Conservation (phyloP, 2,329 filamentous ascomycete genomes). For the Allantophomopsis cytisporea region DNA sequence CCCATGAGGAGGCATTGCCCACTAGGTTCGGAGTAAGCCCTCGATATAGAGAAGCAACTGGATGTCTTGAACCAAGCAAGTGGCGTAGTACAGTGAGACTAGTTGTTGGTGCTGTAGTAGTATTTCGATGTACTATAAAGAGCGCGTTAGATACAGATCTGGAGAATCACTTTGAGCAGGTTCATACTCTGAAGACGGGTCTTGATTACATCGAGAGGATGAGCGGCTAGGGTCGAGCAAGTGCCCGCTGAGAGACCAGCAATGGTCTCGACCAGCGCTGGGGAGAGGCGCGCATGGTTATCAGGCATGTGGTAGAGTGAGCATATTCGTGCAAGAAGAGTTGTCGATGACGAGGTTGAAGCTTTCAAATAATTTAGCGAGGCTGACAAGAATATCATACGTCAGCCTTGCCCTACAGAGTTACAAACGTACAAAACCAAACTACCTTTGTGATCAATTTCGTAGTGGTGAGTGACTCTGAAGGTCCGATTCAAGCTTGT, state of each 20-base stretch:
- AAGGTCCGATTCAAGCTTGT: no score
- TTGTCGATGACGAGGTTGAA: conserved; percentile 9
- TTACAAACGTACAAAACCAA: no score
- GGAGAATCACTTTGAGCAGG: conserved; percentile 20
- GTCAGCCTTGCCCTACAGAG: no score
- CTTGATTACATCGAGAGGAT: conserved; percentile 93
- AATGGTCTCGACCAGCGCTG: conserved; percentile 73
- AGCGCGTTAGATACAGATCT: conserved; percentile 4
- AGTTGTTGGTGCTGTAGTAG: conserved; percentile 25
- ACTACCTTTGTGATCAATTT: no score
- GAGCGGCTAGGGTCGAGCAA: conserved; percentile 73
- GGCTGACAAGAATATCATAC: not conserved
- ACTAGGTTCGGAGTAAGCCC: conserved; percentile 82
- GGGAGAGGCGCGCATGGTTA: conserved; percentile 44
- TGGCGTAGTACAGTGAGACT: conserved; percentile 37
- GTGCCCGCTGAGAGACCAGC: conserved; percentile 84
- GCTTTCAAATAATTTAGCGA: conserved; percentile 5
- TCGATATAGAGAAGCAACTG: conserved; percentile 65
- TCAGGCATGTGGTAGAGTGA: conserved; percentile 16
- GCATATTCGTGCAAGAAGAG: conserved; percentile 3
- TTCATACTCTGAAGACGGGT: conserved; percentile 76
- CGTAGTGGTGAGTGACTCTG: no score
- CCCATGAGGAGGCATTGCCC: conserved; percentile 85
- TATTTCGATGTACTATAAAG: conserved; percentile 34
- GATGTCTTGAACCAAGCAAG: conserved; percentile 30